Conservation (phyloP, 176 grass and related monocot genomes). For the Puccinellia tenuiflora region DNA sequence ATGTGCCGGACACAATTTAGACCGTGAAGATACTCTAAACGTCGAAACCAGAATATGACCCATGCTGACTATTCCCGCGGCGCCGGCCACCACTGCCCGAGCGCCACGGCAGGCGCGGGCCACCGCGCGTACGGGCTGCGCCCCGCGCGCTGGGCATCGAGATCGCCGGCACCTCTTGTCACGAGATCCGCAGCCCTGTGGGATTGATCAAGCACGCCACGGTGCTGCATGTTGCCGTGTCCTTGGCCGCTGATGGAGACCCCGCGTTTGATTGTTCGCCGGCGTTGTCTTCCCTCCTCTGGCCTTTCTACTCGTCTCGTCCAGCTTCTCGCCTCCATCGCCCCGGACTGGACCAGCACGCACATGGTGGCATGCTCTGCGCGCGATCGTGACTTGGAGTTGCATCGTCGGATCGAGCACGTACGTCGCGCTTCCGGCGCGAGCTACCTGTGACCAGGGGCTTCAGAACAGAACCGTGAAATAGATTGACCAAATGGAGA, state of each 20-base stretch:
- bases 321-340: too few species aligned
- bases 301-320: neutral
- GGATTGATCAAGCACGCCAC: neutral
- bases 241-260: neutral
- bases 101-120: neutral
- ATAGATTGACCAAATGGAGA: too few species aligned
- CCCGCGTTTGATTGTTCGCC: neutral
- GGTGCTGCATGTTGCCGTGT: neutral
- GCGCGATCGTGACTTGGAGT: neutral
- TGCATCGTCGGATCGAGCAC: too few species aligned
- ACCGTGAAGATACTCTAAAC: too few species aligned
- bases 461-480: too few species aligned
- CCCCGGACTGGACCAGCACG: too few species aligned
- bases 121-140: constrained; percentile 30
- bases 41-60: neutral
- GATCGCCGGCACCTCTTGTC: constrained; percentile 25
- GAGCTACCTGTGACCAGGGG: too few species aligned
- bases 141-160: constrained; percentile 3
- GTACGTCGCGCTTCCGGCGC: too few species aligned
- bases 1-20: too few species aligned
- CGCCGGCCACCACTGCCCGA: neutral
- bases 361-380: too few species aligned
- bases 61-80: neutral
- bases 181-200: neutral
- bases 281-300: neutral